Conservation (phyloP, 495 filamentous ascomycete species). For the Sporormia fimetaria region DNA sequence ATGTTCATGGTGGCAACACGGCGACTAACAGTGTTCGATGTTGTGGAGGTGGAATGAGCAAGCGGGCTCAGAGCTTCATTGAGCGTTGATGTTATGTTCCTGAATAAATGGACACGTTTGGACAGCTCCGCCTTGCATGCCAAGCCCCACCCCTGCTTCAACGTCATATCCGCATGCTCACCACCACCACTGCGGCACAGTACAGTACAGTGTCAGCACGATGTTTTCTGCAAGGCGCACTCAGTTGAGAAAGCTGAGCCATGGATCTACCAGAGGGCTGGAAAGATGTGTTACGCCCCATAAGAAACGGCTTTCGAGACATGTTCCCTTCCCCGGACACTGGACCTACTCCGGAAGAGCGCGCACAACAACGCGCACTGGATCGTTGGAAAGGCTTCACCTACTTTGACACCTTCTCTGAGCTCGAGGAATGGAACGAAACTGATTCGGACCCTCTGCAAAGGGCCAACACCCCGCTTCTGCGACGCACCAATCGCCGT, state of each 20-base stretch:
- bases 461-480: slow-evolving; percentile 35
- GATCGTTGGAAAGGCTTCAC: slow-evolving; percentile 29
- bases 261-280: too few species aligned
- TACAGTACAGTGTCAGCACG: too few species aligned
- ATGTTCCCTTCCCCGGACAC: slow-evolving; percentile 19
- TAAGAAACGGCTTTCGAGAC: slow-evolving; percentile 25
- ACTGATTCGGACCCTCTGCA: slow-evolving; percentile 32
- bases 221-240: too few species aligned
- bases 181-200: slow-evolving; percentile 5
- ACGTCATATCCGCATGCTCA: too few species aligned
- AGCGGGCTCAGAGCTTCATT: slow-evolving; percentile 1
- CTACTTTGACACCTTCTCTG: slow-evolving; percentile 31
- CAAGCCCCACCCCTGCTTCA: neutral
- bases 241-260: too few species aligned
- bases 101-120: slow-evolving; percentile 19
- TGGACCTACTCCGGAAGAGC: slow-evolving; percentile 21
- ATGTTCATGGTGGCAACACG: slow-evolving; percentile 69
- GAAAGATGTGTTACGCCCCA: slow-evolving; percentile 28
- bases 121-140: slow-evolving; percentile 13
- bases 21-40: neutral
- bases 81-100: neutral
- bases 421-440: slow-evolving; percentile 32
- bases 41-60: slow-evolving; percentile 1
- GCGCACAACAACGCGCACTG: slow-evolving; percentile 17
- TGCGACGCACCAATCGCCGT: slow-evolving; percentile 16